phyloP scores from a whole-genome alignment of 2,329 filamentous ascomycete genomes.

The Talaromyces sp. region DNA sequence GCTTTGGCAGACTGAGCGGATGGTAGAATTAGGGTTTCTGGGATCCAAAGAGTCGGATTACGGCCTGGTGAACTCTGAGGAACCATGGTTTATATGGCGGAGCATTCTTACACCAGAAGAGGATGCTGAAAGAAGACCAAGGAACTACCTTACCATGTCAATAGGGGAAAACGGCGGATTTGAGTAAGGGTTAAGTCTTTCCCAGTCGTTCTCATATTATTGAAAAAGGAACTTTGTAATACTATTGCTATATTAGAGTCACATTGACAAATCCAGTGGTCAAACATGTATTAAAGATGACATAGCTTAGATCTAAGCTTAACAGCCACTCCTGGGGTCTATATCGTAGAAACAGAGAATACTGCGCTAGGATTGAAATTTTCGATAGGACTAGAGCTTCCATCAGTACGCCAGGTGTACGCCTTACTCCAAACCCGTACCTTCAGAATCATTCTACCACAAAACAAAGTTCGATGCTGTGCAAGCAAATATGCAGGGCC shows the following conservation, averaged over 20 bases:
- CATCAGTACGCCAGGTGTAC: not conserved
- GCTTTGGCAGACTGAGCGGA: slow-evolving; percentile 3
- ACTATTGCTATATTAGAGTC: not conserved
- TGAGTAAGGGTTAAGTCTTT: not conserved
- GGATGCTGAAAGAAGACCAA: slow-evolving; percentile 2
- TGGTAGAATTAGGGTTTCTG: slow-evolving; percentile 2
- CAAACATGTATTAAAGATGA: not conserved
- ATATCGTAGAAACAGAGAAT: not conserved
- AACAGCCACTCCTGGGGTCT: not conserved
- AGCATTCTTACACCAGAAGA: slow-evolving; percentile 16
- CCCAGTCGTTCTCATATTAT: not conserved
- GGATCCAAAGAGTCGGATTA: not conserved
- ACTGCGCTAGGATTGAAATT: not conserved
- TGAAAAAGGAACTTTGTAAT: not conserved
- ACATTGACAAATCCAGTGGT: not conserved
- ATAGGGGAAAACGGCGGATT: not conserved
- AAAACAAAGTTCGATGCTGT: not conserved
- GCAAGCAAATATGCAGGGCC: not conserved
- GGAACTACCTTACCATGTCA: not conserved
- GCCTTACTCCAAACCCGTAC: not conserved
- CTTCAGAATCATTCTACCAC: not conserved
- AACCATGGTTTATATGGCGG: slow-evolving; percentile 1
- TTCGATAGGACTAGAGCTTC: not conserved
- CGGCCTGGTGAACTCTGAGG: not conserved
- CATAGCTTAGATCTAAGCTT: not conserved